Evolutionary conservation across 257 asterid species (phyloP).

Genomic region (Lavandula angustifolia): DNA sequence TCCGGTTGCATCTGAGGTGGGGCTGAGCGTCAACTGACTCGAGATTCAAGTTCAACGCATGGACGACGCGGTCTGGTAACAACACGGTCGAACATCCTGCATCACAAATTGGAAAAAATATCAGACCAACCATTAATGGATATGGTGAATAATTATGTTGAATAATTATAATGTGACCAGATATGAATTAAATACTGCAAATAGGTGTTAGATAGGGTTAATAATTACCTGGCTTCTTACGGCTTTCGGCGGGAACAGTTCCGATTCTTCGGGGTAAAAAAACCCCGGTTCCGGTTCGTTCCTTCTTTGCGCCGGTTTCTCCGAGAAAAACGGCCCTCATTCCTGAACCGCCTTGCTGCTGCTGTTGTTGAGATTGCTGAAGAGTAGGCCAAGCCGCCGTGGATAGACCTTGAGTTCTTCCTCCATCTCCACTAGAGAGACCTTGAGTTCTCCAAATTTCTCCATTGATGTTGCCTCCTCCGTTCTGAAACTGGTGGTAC

Average conservation of each 20-base stretch:
- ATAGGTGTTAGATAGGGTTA: background rate
- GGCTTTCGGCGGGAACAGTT: conserved; percentile 37
- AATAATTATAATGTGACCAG: no score
- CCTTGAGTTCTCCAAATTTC: conserved; percentile 21
- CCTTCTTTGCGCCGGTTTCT: conserved; percentile 49
- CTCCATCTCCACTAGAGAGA: no score
- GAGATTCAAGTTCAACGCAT: conserved; percentile 59
- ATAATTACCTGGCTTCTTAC: conserved; percentile 55
- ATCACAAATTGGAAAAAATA: background rate
- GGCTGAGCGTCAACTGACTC: conserved; percentile 39
- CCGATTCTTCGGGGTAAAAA: conserved; percentile 65
- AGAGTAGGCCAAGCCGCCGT: conserved; percentile 58
- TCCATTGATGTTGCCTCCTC: conserved; percentile 29
- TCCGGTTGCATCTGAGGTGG: background rate
- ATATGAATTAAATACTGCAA: background rate
- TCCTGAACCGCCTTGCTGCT: conserved; percentile 47
- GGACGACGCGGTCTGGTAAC: conserved; percentile 68
- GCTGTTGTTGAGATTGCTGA: conserved; percentile 46
- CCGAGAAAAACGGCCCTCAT: conserved; percentile 68
- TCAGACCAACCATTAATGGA: conserved; percentile 6
- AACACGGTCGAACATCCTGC: conserved; percentile 59
- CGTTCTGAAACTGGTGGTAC: conserved; percentile 37
- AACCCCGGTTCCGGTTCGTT: conserved; percentile 86
- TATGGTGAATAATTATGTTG: background rate
- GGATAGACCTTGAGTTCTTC: conserved; percentile 28